These are phyloP conservation scores for Cercospora zeae-maydis DNA, from an alignment of 2,329 filamentous ascomycete species.

Conservation along the genomic window DNA sequence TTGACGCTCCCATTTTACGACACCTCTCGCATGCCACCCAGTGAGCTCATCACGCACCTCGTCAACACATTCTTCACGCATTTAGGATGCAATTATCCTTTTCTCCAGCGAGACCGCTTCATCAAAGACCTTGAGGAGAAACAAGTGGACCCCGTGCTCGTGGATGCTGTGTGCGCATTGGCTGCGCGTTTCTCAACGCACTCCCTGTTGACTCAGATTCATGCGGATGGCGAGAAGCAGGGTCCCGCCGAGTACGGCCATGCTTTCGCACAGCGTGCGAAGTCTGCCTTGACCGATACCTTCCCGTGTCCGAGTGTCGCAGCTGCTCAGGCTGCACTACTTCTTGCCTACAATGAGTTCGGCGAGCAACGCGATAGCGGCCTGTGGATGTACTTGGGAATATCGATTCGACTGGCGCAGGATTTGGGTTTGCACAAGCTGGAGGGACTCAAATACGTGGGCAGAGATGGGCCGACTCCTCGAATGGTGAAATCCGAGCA, in stretches of 20 bases:
- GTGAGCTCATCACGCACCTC: slow-evolving; percentile 70
- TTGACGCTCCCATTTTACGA: slow-evolving; percentile 67
- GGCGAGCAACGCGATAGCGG: slow-evolving; percentile 85
- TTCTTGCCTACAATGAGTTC: slow-evolving; percentile 86
- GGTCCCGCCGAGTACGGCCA: slow-evolving; percentile 66
- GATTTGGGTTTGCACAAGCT: slow-evolving; percentile 78
- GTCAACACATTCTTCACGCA: slow-evolving; percentile 78
- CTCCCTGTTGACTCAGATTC: slow-evolving; percentile 46
- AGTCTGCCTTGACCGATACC: slow-evolving; percentile 75
- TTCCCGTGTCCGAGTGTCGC: slow-evolving; percentile 79
- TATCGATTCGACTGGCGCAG: slow-evolving; percentile 78
- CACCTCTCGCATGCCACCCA: slow-evolving; percentile 66
- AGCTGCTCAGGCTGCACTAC: slow-evolving; percentile 75
- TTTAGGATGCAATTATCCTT: slow-evolving; percentile 82
- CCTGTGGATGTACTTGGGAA: slow-evolving; percentile 88
- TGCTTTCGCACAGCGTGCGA: slow-evolving; percentile 76
- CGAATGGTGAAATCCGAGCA: slow-evolving; percentile 48
- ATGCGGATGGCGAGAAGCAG: slow-evolving; percentile 43
- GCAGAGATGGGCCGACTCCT: slow-evolving; percentile 54
- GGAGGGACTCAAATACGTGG: slow-evolving; percentile 64
- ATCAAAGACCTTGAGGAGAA: slow-evolving; percentile 75
- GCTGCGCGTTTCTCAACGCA: slow-evolving; percentile 73
- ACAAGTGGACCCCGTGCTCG: slow-evolving; percentile 75
- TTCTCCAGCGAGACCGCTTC: slow-evolving; percentile 70
- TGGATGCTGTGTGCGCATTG: slow-evolving; percentile 80